Base-by-base conservation (phyloP, 2,329 filamentous ascomycete species). In the Monosporascus sp. region DNA sequence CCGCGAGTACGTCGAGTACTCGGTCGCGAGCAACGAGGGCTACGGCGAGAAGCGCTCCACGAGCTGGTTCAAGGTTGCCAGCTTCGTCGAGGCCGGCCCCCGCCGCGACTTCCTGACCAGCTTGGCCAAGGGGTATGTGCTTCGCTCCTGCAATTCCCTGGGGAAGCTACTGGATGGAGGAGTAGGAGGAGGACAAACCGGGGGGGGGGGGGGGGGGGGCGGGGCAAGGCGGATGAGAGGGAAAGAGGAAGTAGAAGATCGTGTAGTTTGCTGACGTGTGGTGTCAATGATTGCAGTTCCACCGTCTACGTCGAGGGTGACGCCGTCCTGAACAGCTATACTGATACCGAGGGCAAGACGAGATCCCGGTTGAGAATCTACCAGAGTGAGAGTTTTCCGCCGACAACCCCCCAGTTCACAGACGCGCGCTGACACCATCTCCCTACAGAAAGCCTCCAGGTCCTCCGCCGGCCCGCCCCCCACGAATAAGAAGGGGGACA, bases 281-380 rank as follows among this genome's bases (percentile, higher is more conserved):
- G 6, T 47, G 14, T 22, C 31, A 48, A 18, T 37, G 31, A 35
- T 14, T 39, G 56, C 63, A 96, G 92, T 56, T 81, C 90, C 15
- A 76, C 90, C 49, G 79, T 99, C 57, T 90, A 83, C 66, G 77
- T 97, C 49, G 93, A 97, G 71, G 92, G 88, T 45, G 90, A 97
- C 57, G 88, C 87, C 57, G 75, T 74, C 60, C 84, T 93, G 74
- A 78, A 74, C 62, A 76, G 71, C 45, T 93, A 83, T 68, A 81
- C 87, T 61, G 85, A 88, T 62, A 69, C 76, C 53, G 88, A 94
- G 47, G 89, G 89, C 69, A 86, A 86, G 72, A 81, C 75, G 63
- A 78, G 77, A 61, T 81, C 72, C 51, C 67, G 74, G 49, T 70
- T 97, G 65, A 92, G 77, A 72, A 77, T 97, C 64, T 72, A 87